Base-by-base conservation (phyloP, 1,284 basidiomycete genomes). In the Sanguinoderma infundibulare region DNA sequence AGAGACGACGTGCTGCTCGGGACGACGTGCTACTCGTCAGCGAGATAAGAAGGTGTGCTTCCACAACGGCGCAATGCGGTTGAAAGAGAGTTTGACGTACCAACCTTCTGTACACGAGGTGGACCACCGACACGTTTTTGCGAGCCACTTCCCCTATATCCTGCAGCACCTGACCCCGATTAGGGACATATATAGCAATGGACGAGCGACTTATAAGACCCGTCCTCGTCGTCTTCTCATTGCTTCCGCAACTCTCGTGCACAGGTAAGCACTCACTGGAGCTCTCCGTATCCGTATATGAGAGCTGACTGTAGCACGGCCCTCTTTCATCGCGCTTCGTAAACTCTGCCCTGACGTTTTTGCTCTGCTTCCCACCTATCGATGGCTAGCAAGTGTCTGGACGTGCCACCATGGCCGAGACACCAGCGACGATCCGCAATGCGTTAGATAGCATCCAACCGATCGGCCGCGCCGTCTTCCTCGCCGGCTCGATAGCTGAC, bases 381-480 rank as follows among this genome's bases (percentile, higher is more conserved):
- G 47, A n/a, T 50, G 28, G 17, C 32, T 14, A 35, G 32, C 32
- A 35, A 10, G 49, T 10, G 32, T 30, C 49, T 35, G 5, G 20
- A 35, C 32, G 30, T 9, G 20, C 12, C 5, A 22, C 49, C 10
- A 34, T 10, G n/a, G 5, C 49, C n/a, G 12, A 24, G 4, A 49
- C 2, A 32, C 49, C 5, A 15, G 34, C 32, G 17, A 51, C 7
- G 32, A 14, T 51, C 7, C 47, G 47, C 54, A 32, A 40, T 15
- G 40, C 54, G 12, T 42, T 42, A n/a, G 54, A 39, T 26, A 4
- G 12, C 1, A 35, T 35, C 32, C 22, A n/a, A n/a, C n/a, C n/a
- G n/a, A n/a, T n/a, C n/a, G 54, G 54, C 30, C 22, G 20, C 36
- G 46, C 54, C 30, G 26, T 55, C 54, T 55, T 55, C 42, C 54